Evolutionary conservation across 2,329 filamentous ascomycete species (phyloP), one percentile per base, ranked within the genome.

Genomic region (Curvularia hawaiiensis): DNA sequence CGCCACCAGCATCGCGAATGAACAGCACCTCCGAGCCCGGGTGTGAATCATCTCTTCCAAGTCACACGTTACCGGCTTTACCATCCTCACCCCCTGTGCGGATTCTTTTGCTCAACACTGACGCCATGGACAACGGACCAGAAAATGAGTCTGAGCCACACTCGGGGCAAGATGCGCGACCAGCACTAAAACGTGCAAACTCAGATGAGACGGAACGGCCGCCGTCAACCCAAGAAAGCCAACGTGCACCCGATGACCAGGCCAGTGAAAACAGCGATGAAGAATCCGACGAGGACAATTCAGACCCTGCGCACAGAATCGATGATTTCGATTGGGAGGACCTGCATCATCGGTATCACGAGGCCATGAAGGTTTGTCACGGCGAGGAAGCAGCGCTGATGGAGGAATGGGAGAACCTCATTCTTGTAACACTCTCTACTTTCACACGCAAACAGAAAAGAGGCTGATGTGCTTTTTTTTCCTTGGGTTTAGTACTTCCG

Each of bases 301-400:
- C 52, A 16, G 70, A 74, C 24, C 72, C 74, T 9, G 69, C 68
- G 6, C 59, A 68, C 9, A 53, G 56, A 28, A 68, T 91, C 59
- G 76, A 79, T 45, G 52, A 78, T 69, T 92, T 90, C 68, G 86
- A 93, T 75, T 97, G 92, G 92, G 80, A 88, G 3, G 84, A 88
- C n/a, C 88, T 97, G 31, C 83, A 92, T 74, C 71, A 79, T 1
- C 85, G 86, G 41, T 96, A 92, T 66, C 82, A 88, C 58, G 78
- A 84, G 51, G 86, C 86, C 18, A 84, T 96, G 66, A 77, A 80
- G 14, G 81, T 87, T 40, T 84, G 88, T 33, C 83, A 87, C 50
- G 79, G 80, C 2, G 78, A 86, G 2, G 92, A 97, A 71, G 81
- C 82, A 44, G 79, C 84, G 30, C 79, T 94, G 44, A 78, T 90